Evolutionary conservation across 148 eudicot species (phyloP).

Genomic region (Spergularia marina): DNA sequence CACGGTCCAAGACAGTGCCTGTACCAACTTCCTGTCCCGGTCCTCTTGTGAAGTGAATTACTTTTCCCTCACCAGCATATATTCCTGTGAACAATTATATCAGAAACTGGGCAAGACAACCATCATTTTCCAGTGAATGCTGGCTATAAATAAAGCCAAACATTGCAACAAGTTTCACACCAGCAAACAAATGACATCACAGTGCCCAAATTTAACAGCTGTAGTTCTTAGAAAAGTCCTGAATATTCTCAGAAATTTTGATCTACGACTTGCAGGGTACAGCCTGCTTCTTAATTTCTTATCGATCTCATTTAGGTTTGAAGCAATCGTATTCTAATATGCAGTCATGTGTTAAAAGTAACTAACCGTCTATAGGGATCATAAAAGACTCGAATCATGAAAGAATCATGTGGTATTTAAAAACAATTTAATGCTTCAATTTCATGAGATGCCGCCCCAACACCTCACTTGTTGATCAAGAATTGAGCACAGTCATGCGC

Average conservation of each 20-base stretch:
- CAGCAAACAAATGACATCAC: not conserved
- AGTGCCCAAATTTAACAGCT: not conserved
- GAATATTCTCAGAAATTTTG: not conserved
- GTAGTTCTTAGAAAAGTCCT: not conserved
- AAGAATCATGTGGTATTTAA: not conserved
- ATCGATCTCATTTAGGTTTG: not conserved
- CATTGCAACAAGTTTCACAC: not conserved
- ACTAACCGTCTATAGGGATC: not conserved
- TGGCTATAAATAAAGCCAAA: not conserved
- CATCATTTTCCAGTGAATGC: not conserved
- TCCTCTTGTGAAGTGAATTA: conserved; percentile 88
- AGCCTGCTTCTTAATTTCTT: not conserved
- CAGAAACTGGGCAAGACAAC: not conserved
- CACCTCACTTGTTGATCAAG: not conserved
- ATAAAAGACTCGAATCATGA: not conserved
- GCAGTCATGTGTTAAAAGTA: not conserved
- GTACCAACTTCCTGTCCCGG: conserved; percentile 86
- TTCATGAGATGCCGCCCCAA: not conserved
- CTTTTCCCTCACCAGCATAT: conserved; percentile 72
- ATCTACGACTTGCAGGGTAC: not conserved
- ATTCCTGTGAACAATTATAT: conserved; percentile 47
- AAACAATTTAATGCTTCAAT: not conserved
- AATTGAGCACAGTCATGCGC: not conserved
- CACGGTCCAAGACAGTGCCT: conserved; percentile 68
- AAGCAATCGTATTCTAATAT: not conserved